Percentiles rank a stretch among this genome's conserved stretches.
Evolutionary conservation across 306 rosid species (phyloP).

Genomic region (Acmispon strigosus): DNA sequence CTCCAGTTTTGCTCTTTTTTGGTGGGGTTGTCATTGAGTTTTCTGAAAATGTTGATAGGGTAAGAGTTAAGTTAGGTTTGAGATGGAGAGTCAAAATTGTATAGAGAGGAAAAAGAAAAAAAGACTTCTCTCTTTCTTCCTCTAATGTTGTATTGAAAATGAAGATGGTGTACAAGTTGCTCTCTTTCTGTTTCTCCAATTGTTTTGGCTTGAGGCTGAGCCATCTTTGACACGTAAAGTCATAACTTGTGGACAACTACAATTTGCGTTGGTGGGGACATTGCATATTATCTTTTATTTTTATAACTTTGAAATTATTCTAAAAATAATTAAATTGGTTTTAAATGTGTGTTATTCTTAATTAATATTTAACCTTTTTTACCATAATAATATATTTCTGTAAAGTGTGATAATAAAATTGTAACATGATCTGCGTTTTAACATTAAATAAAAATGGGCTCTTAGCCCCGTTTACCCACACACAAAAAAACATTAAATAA

Average conservation of each 20-base stretch:
- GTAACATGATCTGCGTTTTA: no score
- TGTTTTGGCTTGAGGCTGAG: background rate
- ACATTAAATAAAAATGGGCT: no score
- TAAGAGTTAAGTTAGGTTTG: conserved; percentile 25
- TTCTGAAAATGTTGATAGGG: conserved; percentile 31
- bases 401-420: no score
- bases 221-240: background rate
- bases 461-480: no score
- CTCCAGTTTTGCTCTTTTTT: conserved; percentile 29
- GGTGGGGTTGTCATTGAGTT: conserved; percentile 25
- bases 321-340: no score
- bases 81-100: conserved; percentile 40
- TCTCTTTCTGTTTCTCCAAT: background rate
- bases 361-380: no score
- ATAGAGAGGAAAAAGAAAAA: conserved; percentile 21
- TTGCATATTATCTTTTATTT: no score
- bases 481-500: no score
- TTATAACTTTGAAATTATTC: no score
- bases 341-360: no score
- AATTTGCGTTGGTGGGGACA: no score
- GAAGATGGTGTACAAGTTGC: background rate
- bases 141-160: conserved; percentile 26
- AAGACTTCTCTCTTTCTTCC: conserved; percentile 22
- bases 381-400: no score
- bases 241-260: background rate